A percentile compares a stretch with the other conserved stretches of the same genome.
phyloP scores from a whole-genome alignment of 805 yeast genomes.

The Tetrapisispora arboricola region DNA sequence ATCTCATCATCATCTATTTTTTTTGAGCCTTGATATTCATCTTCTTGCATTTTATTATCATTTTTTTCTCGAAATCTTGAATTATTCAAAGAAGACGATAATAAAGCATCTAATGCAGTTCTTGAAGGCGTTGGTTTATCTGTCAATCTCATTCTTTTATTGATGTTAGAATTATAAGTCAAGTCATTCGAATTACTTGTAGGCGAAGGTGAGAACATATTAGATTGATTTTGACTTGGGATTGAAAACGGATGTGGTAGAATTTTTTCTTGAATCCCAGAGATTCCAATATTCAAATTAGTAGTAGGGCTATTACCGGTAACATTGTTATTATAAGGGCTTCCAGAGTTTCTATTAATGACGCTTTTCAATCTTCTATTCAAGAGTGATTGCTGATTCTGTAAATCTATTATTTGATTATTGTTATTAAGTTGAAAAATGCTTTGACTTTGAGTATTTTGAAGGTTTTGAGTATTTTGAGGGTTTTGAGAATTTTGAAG shows the following conservation, averaged over 20 bases:
- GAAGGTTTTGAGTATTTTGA: no score
- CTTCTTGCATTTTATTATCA: not conserved
- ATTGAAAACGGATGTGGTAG: slow-evolving; percentile 6
- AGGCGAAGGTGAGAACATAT: slow-evolving; percentile 15
- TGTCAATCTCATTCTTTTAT: slow-evolving; percentile 16
- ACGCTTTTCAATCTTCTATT: not conserved
- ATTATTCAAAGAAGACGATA: slow-evolving; percentile 19
- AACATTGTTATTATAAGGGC: not conserved
- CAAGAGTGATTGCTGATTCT: not conserved
- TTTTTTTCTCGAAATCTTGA: slow-evolving; percentile 8
- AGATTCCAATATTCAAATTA: not conserved
- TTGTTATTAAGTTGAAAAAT: not conserved
- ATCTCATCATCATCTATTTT: not conserved
- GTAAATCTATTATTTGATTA: not conserved
- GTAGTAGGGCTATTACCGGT: not conserved
- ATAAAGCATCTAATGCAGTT: slow-evolving; percentile 25
- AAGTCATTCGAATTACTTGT: slow-evolving; percentile 2
- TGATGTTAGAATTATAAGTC: slow-evolving; percentile 8
- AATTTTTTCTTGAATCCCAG: slow-evolving; percentile 3
- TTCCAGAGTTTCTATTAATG: not conserved
- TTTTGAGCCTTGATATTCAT: not conserved
- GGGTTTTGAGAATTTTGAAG: no score
- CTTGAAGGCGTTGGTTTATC: slow-evolving; percentile 25
- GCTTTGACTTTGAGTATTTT: not conserved
- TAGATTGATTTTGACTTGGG: slow-evolving; percentile 1